These are phyloP conservation scores for Boletus putidus DNA, from an alignment of 1,284 basidiomycete species.

Conservation along the genomic window DNA sequence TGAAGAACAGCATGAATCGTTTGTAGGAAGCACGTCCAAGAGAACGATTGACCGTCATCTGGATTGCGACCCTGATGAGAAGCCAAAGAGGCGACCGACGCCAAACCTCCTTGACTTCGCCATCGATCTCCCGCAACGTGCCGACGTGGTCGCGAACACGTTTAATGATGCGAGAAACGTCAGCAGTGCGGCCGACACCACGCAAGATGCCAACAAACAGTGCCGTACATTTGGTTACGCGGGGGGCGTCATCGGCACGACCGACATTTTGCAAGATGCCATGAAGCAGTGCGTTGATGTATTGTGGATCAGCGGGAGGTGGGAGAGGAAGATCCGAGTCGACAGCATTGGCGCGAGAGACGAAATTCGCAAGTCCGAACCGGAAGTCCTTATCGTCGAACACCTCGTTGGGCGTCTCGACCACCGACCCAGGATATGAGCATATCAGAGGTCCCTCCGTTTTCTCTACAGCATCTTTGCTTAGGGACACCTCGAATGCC, in stretches of 20 bases:
- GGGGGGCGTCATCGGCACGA: conserved; percentile 4
- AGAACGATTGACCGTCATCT: not conserved
- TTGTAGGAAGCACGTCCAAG: not conserved
- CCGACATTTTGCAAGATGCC: conserved; percentile 34
- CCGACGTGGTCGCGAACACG: conserved; percentile 34
- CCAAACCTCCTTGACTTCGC: conserved; percentile 1
- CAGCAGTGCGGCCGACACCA: conserved; percentile 17
- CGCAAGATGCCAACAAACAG: no score
- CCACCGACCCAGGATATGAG: conserved; percentile 35
- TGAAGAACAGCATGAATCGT: not conserved
- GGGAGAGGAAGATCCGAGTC: conserved; percentile 17
- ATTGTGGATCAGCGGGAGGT: conserved; percentile 5
- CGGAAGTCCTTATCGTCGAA: conserved; percentile 24
- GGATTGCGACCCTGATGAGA: not conserved
- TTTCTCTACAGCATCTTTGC: conserved; percentile 30
- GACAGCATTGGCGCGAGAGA: conserved; percentile 16
- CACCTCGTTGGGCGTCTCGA: conserved; percentile 19
- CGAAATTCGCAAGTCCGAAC: conserved; percentile 30
- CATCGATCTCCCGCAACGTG: no score
- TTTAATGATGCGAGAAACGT: conserved; percentile 31
- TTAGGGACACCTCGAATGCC: conserved; percentile 34
- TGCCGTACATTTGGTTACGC: conserved; percentile 28
- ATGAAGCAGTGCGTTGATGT: conserved; percentile 33
- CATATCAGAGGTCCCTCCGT: conserved; percentile 20
- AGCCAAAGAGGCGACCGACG: conserved; percentile 38